Percentiles rank a stretch among this genome's conserved stretches.
Conservation (phyloP, 78 protist species). For the Pelomyxa schiedti region DNA sequence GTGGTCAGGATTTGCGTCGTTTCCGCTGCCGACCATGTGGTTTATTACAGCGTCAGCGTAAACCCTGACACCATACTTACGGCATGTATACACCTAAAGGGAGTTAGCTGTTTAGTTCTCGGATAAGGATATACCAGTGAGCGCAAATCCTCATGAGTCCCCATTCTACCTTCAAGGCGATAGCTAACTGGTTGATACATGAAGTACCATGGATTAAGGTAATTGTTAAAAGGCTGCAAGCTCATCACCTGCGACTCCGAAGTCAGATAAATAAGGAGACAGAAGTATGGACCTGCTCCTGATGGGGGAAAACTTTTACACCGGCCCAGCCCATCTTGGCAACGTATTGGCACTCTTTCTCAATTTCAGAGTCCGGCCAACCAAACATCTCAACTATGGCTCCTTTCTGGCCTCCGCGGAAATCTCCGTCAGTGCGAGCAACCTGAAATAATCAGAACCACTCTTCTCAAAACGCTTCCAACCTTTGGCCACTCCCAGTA, state of each 20-base stretch:
- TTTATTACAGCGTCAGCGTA: constrained; percentile 63
- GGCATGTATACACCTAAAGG: not conserved
- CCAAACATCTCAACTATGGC: constrained; percentile 57
- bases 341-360: constrained; percentile 31
- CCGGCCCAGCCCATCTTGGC: constrained; percentile 46
- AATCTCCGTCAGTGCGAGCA: constrained; percentile 28
- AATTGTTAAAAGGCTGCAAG: constrained; percentile 21
- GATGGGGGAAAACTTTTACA: constrained; percentile 51
- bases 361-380: constrained; percentile 62
- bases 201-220: constrained; percentile 56
- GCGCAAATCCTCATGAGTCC: constrained; percentile 19
- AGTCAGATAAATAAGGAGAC: too few relatives aligned
- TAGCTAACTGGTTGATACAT: constrained; percentile 52
- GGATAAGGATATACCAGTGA: not conserved
- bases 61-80: constrained; percentile 33
- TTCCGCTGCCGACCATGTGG: constrained; percentile 67
- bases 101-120: not conserved
- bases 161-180: constrained; percentile 48
- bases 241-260: too few relatives aligned
- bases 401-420: constrained; percentile 51
- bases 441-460: too few relatives aligned
- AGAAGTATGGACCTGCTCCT: too few relatives aligned
- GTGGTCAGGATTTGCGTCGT: constrained; percentile 21
- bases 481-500: not conserved
- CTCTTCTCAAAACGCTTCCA: too few relatives aligned